phyloP scores from a whole-genome alignment of 2,329 filamentous ascomycete genomes.

The Penicillium sp. region DNA sequence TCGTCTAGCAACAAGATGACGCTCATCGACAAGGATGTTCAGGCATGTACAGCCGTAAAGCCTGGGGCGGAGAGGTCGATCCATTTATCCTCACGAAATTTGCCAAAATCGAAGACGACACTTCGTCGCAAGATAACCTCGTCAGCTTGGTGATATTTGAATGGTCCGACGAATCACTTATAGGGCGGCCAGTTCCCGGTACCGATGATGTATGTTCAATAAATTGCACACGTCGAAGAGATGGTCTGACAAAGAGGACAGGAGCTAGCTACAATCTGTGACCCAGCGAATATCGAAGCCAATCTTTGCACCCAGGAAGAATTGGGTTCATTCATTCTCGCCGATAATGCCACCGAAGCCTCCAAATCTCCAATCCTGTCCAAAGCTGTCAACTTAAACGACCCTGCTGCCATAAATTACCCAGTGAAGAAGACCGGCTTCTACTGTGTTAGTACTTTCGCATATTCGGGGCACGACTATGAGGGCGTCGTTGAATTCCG shows the following conservation, averaged over 20 bases:
- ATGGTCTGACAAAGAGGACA: constrained; percentile 29
- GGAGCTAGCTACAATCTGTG: constrained; percentile 70
- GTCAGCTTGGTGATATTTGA: constrained; percentile 90
- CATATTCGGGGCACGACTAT: constrained; percentile 66
- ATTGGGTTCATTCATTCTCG: constrained; percentile 78
- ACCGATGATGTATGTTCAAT: constrained; percentile 48
- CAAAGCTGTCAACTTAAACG: constrained; percentile 75
- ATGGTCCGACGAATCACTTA: constrained; percentile 77
- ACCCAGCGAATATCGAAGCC: constrained; percentile 62
- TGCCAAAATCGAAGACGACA: constrained; percentile 54
- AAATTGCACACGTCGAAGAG: background rate
- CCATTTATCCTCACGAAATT: constrained; percentile 88
- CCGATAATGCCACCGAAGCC: constrained; percentile 67
- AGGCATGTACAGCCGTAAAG: constrained; percentile 89
- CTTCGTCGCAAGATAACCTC: constrained; percentile 64
- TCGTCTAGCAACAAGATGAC: constrained; percentile 66
- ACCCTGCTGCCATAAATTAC: constrained; percentile 70
- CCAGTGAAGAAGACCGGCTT: constrained; percentile 86
- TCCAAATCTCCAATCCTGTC: constrained; percentile 72
- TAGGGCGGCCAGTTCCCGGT: constrained; percentile 62
- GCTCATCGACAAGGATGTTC: constrained; percentile 77
- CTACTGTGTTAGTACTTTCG: constrained; percentile 83
- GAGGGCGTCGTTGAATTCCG: constrained; percentile 82
- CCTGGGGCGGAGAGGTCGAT: constrained; percentile 83
- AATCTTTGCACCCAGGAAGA: constrained; percentile 73